Conservation (phyloP, 345 rosid species). For the Camelina sativa region DNA sequence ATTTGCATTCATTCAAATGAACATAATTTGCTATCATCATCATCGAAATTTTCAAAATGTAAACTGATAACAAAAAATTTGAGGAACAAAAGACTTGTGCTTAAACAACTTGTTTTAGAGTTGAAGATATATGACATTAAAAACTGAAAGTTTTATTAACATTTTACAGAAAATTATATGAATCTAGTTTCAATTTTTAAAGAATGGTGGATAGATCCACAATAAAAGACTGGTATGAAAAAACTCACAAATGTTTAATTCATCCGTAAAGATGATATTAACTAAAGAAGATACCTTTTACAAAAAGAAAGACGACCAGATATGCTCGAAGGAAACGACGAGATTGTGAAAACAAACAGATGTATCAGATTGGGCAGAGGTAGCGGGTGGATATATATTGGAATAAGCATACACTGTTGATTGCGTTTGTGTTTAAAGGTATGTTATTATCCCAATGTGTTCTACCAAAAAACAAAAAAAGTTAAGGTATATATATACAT, state of each 20-base stretch:
- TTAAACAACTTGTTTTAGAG: background rate
- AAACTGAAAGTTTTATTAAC: background rate
- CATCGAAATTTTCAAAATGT: background rate
- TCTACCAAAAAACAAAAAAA: too few relatives aligned
- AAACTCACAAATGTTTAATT: background rate
- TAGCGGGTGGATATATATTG: background rate
- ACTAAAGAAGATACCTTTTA: background rate
- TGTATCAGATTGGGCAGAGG: background rate
- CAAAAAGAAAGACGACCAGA: background rate
- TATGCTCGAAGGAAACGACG: background rate
- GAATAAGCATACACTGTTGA: background rate
- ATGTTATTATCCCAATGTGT: background rate
- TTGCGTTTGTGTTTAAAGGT: background rate
- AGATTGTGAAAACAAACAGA: background rate
- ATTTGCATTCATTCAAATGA: background rate
- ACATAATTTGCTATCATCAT: background rate
- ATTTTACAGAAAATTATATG: background rate
- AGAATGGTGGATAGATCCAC: background rate
- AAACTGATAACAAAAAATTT: background rate
- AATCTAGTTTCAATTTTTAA: background rate
- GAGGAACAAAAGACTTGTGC: background rate
- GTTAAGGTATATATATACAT: background rate
- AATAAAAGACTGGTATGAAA: background rate
- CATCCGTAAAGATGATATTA: background rate
- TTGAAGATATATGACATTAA: background rate